Conservation (phyloP, 345 rosid species). For the Eucalyptus shirleyi region DNA sequence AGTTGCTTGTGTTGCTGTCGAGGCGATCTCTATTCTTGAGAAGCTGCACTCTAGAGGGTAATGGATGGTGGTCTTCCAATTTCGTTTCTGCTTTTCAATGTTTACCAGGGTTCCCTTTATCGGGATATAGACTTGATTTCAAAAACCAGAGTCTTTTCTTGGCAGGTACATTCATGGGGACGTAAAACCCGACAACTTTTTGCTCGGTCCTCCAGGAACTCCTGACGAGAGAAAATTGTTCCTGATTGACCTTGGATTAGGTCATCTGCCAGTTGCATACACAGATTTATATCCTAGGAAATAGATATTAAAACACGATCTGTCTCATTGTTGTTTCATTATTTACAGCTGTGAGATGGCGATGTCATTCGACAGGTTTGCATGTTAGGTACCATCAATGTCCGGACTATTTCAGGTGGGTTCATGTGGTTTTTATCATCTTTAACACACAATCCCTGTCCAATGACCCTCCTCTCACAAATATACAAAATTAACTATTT, state of each 20-base stretch:
- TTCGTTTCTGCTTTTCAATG: not conserved
- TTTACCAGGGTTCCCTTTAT: not conserved
- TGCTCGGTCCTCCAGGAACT: not conserved
- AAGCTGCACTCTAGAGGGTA: constrained; percentile 91
- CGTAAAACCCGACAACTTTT: not conserved
- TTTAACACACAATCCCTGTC: not conserved
- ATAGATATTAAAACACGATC: not conserved
- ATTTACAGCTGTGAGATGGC: not conserved
- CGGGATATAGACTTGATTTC: not conserved
- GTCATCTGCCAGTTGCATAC: not conserved
- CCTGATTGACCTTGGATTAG: not conserved
- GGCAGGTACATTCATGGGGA: not conserved
- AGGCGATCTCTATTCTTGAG: constrained; percentile 87
- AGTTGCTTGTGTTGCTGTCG: constrained; percentile 92
- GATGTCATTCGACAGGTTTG: not conserved
- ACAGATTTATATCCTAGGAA: not conserved
- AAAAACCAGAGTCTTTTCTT: not conserved
- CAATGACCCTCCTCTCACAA: not conserved
- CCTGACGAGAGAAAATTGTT: not conserved
- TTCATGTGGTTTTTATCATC: not conserved
- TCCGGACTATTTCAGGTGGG: not conserved
- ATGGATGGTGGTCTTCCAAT: not conserved
- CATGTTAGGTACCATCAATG: not conserved
- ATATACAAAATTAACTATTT: not conserved
- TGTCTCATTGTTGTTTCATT: not conserved